Conservation (phyloP, 345 rosid genomes). For the Litchi chinensis region DNA sequence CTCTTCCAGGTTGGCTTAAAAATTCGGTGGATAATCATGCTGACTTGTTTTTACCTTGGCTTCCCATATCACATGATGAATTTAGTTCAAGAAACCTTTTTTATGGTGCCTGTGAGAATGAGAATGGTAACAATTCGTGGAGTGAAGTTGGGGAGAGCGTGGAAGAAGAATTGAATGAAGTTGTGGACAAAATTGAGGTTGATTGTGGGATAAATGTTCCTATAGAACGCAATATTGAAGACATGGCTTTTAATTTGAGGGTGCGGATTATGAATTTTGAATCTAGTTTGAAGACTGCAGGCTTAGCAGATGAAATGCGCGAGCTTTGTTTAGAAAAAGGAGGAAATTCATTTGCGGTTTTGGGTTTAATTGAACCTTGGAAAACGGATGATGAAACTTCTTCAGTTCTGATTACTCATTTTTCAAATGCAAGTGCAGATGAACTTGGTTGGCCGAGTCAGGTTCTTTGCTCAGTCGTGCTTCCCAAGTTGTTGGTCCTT, state of each 20-base stretch:
- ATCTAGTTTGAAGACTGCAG: slow-evolving; percentile 43
- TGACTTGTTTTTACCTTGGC: slow-evolving; percentile 58
- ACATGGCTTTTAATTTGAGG: slow-evolving; percentile 42
- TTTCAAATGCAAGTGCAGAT: slow-evolving; percentile 40
- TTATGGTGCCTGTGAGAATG: slow-evolving; percentile 30
- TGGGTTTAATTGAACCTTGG: slow-evolving; percentile 76
- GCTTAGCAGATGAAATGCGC: slow-evolving; percentile 52
- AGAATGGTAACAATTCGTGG: slow-evolving; percentile 25
- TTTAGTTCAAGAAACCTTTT: slow-evolving; percentile 30
- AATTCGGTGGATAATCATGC: slow-evolving; percentile 21
- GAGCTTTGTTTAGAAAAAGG: slow-evolving; percentile 48
- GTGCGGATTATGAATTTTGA: slow-evolving; percentile 42
- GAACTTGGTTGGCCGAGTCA: slow-evolving; percentile 72
- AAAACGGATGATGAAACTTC: slow-evolving; percentile 67
- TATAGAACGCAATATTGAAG: slow-evolving; percentile 41
- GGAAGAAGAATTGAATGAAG: slow-evolving; percentile 31
- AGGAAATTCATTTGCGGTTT: slow-evolving; percentile 39
- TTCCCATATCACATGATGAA: slow-evolving; percentile 51
- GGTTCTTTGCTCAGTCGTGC: slow-evolving; percentile 59
- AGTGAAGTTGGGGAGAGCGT: slow-evolving; percentile 39
- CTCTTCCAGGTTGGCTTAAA: slow-evolving; percentile 63
- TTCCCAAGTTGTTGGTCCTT: slow-evolving; percentile 67
- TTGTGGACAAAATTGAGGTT: slow-evolving; percentile 34
- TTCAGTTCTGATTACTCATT: slow-evolving; percentile 54
- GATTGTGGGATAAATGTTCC: slow-evolving; percentile 26